Evolutionary conservation across 1,139 yeast genomes (phyloP).

Genomic region (Meyerozyma smithsonii): DNA sequence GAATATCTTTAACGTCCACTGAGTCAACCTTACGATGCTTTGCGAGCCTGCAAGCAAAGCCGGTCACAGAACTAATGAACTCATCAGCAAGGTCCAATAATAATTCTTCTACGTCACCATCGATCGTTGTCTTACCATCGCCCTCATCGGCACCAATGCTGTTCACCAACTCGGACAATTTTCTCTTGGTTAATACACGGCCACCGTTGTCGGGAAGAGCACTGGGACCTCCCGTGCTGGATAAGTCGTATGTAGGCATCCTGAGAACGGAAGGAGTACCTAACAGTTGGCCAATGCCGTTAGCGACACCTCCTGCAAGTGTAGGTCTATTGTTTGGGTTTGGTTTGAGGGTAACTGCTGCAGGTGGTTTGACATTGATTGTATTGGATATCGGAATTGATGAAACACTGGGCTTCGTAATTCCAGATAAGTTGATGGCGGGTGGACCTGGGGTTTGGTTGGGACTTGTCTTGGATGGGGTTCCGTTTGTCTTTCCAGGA

Average conservation of each 20-base stretch:
- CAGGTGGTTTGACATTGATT: slow-evolving; percentile 60
- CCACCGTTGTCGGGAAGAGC: slow-evolving; percentile 53
- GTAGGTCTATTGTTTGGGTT: slow-evolving; percentile 62
- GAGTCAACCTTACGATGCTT: slow-evolving; percentile 90
- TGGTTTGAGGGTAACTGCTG: slow-evolving; percentile 56
- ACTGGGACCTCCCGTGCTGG: slow-evolving; percentile 32
- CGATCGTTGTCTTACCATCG: slow-evolving; percentile 85
- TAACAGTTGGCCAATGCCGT: slow-evolving; percentile 53
- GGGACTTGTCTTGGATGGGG: slow-evolving; percentile 4
- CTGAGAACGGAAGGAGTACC: slow-evolving; percentile 72
- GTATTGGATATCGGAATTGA: slow-evolving; percentile 69
- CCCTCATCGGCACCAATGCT: slow-evolving; percentile 82
- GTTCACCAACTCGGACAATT: slow-evolving; percentile 78
- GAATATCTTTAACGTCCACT: slow-evolving; percentile 84
- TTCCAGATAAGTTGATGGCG: slow-evolving; percentile 35
- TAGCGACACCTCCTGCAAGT: slow-evolving; percentile 79
- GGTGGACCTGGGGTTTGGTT: slow-evolving; percentile 13
- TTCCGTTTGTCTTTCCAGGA: slow-evolving; percentile 1
- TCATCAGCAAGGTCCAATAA: slow-evolving; percentile 93
- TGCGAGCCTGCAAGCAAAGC: slow-evolving; percentile 91
- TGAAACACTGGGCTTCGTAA: slow-evolving; percentile 65
- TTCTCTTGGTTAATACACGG: slow-evolving; percentile 82
- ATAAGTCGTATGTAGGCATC: slow-evolving; percentile 78
- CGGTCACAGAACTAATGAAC: slow-evolving; percentile 82
- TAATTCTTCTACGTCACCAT: slow-evolving; percentile 93